These are phyloP conservation scores for Citeromyces hawaiiensis DNA, from an alignment of 1,139 yeast genomes.

Conservation along the genomic window DNA sequence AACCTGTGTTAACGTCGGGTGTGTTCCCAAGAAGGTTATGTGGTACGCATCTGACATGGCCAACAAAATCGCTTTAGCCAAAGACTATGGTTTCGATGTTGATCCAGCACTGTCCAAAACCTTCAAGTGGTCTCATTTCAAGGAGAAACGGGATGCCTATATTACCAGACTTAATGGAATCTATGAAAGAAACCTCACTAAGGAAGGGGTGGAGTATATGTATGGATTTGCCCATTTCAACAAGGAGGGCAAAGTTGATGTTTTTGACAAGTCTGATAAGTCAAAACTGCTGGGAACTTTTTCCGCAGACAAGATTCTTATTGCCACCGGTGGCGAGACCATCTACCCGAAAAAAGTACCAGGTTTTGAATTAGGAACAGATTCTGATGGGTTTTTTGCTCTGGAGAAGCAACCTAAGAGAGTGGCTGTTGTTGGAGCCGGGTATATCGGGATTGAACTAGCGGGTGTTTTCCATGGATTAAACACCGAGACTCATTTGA, in stretches of 20 bases:
- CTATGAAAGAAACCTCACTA: conserved; percentile 72
- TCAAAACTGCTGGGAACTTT: conserved; percentile 35
- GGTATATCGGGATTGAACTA: conserved; percentile 91
- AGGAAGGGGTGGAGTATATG: conserved; percentile 79
- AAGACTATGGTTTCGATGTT: conserved; percentile 65
- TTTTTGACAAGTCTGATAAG: conserved; percentile 38
- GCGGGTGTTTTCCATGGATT: conserved; percentile 88
- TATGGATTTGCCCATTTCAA: conserved; percentile 82
- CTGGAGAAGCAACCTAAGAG: conserved; percentile 73
- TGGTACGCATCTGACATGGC: conserved; percentile 95
- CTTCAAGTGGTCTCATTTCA: conserved; percentile 74
- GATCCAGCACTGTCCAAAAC: conserved; percentile 39
- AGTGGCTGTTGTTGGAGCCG: conserved; percentile 95
- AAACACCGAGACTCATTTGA: conserved; percentile 77
- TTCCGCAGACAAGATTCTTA: conserved; percentile 70
- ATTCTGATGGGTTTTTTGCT: conserved; percentile 86
- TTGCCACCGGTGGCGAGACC: conserved; percentile 93
- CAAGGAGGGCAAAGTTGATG: conserved; percentile 68
- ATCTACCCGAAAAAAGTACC: conserved; percentile 55
- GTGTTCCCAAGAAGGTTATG: conserved; percentile 98
- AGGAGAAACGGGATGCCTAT: conserved; percentile 85
- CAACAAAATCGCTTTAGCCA: conserved; percentile 55
- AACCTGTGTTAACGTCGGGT: conserved; percentile 97
- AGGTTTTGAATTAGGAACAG: conserved; percentile 75
- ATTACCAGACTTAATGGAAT: conserved; percentile 80